Conservation (phyloP, 176 grass and related monocot genomes). For the Carex myosuroides region DNA sequence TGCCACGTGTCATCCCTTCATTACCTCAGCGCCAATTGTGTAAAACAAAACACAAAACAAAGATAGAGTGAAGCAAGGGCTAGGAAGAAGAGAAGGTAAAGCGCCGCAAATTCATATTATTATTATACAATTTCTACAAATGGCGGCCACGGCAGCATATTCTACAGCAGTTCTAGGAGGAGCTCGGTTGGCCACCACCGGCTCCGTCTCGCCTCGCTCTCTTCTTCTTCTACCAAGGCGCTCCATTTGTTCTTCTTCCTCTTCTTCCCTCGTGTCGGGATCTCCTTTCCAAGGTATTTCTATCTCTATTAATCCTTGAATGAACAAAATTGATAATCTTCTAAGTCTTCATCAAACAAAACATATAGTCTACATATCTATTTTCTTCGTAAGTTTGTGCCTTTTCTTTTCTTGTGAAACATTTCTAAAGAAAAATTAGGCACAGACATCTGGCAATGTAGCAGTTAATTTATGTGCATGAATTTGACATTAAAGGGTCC, state of each 20-base stretch:
- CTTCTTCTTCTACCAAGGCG: conserved; percentile 16
- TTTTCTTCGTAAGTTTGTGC: neutral
- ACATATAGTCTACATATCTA: neutral
- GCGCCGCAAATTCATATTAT: conserved; percentile 21
- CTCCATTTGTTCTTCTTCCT: conserved; percentile 25
- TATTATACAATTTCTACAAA: conserved; percentile 25
- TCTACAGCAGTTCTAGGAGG: conserved; percentile 62
- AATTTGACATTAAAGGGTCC: neutral
- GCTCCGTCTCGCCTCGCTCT: conserved; percentile 26
- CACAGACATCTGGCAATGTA: neutral
- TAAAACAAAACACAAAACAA: conserved; percentile 4
- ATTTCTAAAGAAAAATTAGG: neutral
- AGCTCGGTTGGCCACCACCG: conserved; percentile 38
- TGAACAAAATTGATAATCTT: no score
- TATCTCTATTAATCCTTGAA: neutral
- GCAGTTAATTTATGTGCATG: neutral
- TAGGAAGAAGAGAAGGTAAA: conserved; percentile 25
- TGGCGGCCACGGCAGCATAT: conserved; percentile 59
- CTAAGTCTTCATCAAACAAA: neutral
- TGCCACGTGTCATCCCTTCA: conserved; percentile 34
- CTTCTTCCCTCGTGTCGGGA: conserved; percentile 3
- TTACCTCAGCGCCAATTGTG: neutral
- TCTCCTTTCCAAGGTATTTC: conserved; percentile 32
- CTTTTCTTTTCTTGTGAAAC: neutral
- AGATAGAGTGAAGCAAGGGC: conserved; percentile 9